Evolutionary conservation across 2,329 filamentous ascomycete genomes (phyloP).

Genomic region (Penicillium paneum): DNA sequence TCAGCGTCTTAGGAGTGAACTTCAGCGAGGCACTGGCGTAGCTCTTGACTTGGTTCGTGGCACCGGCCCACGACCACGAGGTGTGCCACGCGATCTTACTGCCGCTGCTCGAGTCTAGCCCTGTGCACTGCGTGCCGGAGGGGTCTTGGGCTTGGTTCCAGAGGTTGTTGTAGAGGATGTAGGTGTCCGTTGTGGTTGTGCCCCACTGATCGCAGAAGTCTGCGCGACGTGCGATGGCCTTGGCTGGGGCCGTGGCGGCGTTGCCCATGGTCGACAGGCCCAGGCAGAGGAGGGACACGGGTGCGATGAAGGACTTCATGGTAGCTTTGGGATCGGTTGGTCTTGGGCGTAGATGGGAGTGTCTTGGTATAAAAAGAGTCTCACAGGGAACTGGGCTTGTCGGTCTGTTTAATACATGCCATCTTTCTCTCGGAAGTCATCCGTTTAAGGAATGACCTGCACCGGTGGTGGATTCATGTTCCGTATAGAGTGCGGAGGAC

Average conservation of each 20-base stretch:
- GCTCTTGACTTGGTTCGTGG: constrained; percentile 42
- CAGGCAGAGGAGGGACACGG: constrained; percentile 21
- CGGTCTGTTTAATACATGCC: constrained; percentile 1
- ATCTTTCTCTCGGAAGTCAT: background rate
- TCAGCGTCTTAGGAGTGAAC: constrained; percentile 35
- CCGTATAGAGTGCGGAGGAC: constrained; percentile 17
- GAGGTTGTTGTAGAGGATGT: constrained; percentile 54
- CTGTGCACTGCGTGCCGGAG: constrained; percentile 45
- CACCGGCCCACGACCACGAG: constrained; percentile 45
- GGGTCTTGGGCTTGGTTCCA: constrained; percentile 45
- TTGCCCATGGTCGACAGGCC: constrained; percentile 21
- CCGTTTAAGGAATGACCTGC: background rate
- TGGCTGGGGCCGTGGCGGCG: constrained; percentile 13
- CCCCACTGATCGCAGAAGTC: constrained; percentile 41
- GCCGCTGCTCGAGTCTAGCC: constrained; percentile 36
- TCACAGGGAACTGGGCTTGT: background rate
- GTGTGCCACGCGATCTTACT: constrained; percentile 45
- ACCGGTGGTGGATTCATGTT: constrained; percentile 5
- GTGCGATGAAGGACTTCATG: constrained; percentile 29
- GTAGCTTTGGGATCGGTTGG: constrained; percentile 7
- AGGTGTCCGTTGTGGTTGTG: constrained; percentile 39
- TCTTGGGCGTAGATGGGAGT: constrained; percentile 1
- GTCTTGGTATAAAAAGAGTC: background rate
- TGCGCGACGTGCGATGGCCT: background rate
- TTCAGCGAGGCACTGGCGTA: constrained; percentile 46